Conservation (phyloP, 176 grass and related monocot species). For the barley (Hordeum vulgare) region MorexV3_pseudomolecules_assembly NC_058521.1:163010764-163011263, state of each 20-base stretch:
- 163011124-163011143: slow-evolving; percentile 64
- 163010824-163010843: slow-evolving; percentile 42
- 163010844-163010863: slow-evolving; percentile 57
- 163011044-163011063: slow-evolving; percentile 40
- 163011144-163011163: slow-evolving; percentile 49
- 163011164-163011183: slow-evolving; percentile 29
- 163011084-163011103: slow-evolving; percentile 65
- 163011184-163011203: slow-evolving; percentile 35
- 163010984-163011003: slow-evolving; percentile 62
- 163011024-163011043: slow-evolving; percentile 59
- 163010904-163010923: slow-evolving; percentile 59
- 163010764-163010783: slow-evolving; percentile 55
- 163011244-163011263: not conserved
- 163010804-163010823: slow-evolving; percentile 69
- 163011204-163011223: not conserved
- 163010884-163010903: slow-evolving; percentile 46
- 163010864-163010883: slow-evolving; percentile 45
- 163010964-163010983: slow-evolving; percentile 43
- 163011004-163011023: slow-evolving; percentile 61
- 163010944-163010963: slow-evolving; percentile 64
- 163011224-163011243: not conserved
- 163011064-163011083: slow-evolving; percentile 49
- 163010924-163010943: slow-evolving; percentile 68
- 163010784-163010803: slow-evolving; percentile 68
- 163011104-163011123: slow-evolving; percentile 51